Conservation (phyloP, 495 filamentous ascomycete species). For the Viridothelium virens region DNA sequence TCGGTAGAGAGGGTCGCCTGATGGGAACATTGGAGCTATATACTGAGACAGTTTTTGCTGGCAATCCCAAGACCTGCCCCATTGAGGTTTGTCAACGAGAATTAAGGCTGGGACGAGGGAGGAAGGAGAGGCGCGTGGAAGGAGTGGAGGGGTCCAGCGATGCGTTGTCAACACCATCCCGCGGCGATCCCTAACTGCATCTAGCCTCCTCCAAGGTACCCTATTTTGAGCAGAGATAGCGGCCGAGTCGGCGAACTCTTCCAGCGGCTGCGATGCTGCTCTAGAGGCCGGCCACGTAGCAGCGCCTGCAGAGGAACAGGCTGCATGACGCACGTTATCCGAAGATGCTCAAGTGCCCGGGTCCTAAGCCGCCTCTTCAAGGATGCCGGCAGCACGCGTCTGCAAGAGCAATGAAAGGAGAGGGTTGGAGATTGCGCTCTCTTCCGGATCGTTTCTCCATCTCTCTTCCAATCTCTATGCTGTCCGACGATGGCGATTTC, state of each 20-base stretch:
- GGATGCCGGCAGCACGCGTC: slow-evolving; percentile 10
- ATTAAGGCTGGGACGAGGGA: neutral
- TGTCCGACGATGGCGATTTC: neutral
- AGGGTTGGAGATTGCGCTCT: neutral
- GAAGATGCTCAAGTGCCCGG: neutral
- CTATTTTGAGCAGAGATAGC: neutral
- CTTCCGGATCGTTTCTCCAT: neutral
- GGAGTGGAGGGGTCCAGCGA: neutral
- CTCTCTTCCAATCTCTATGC: neutral
- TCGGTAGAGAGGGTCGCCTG: neutral
- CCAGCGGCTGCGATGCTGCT: neutral
- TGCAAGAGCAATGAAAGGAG: slow-evolving; percentile 3
- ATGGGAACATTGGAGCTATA: neutral
- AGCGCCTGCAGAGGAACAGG: neutral
- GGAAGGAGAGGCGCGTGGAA: neutral
- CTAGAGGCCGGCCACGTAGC: neutral
- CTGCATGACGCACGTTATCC: neutral
- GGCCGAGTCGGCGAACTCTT: neutral
- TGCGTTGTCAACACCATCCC: slow-evolving; percentile 12
- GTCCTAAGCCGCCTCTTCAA: neutral
- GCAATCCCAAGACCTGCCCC: neutral
- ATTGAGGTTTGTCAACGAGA: neutral
- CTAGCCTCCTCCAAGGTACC: neutral
- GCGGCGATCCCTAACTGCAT: neutral
- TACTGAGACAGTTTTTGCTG: neutral